Base-by-base conservation (phyloP, 768 basidiomycete genomes). In the Leucocoprinus birnbaumii region DNA sequence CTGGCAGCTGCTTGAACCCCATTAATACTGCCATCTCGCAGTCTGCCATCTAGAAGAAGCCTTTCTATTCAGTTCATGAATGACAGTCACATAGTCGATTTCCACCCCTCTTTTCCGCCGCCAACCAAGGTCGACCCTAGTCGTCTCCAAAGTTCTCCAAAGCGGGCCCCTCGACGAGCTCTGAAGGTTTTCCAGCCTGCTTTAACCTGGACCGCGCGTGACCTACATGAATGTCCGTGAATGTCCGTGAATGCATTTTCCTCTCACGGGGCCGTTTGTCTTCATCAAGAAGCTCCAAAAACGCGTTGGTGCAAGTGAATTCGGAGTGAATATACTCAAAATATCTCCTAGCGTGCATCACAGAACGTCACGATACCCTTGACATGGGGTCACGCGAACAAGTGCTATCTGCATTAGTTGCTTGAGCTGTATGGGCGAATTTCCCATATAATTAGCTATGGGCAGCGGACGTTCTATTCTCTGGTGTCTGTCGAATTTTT, bases 201-300 rank as follows among this genome's bases (percentile, higher is more conserved):
- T 31, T 31, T 5, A 31, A 31, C 31, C 31, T 11, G 31, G 5
- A 11, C 11, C 31, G 11, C 31, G 11, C 31, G 31, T 31, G 11
- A 31, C 5, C 31, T 11, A 11, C 31, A 31, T 11, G 31, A 11
- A 11, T 5, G 31, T 44, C 24, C 31, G 11, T 11, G 31, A 11
- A 11, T 5, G 31, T 44, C 24, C 14, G 40, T 8, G 40, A 25
- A 34, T 19, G 22, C 18, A 14, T 21, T 14, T 21, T 14, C 31
- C 18, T 52, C 51, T 26, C 51, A 52, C 51, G 42, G n/a, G 34
- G 34, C 6, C 42, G 26, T 44, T 37, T 11, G 21, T 21, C 27
- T 34, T 21, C 42, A 52, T 52, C 51, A 44, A 52, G 51, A 52
- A 52, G 51, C 24, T 43, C 27, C 34, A 31, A 31, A 31, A 31